A percentile compares a stretch with the other conserved stretches of the same genome.
These are phyloP conservation scores for Pseudocercospora macadamiae DNA, from an alignment of 2,329 filamentous ascomycete species.

Conservation along the genomic window DNA sequence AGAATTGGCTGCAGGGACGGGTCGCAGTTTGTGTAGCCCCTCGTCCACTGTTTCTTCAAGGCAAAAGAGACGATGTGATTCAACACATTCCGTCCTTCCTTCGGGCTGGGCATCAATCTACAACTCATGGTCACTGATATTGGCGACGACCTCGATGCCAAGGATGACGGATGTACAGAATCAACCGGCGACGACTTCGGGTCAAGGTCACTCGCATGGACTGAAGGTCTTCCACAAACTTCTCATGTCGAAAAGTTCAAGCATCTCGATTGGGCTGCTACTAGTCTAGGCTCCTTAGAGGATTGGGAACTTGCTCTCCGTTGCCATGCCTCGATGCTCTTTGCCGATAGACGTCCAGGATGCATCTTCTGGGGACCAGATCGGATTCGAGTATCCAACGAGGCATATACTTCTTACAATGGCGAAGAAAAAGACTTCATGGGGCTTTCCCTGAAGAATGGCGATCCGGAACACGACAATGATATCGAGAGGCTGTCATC, in stretches of 20 bases:
- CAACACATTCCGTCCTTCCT: too few species aligned
- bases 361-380: constrained; percentile 36
- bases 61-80: too few species aligned
- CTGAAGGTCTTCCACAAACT: neutral
- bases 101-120: too few species aligned
- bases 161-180: too few species aligned
- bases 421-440: constrained; percentile 30
- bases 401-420: constrained; percentile 38
- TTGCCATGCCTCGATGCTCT: constrained; percentile 24
- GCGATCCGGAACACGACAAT: too few species aligned
- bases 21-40: too few species aligned
- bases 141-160: too few species aligned
- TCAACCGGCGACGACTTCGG: too few species aligned
- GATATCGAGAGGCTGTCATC: constrained; percentile 8
- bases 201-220: neutral
- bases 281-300: neutral
- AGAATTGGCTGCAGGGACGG: too few species aligned
- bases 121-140: too few species aligned
- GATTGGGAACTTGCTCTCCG: neutral
- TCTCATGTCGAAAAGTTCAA: neutral
- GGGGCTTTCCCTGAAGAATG: constrained; percentile 20
- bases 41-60: too few species aligned
- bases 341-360: constrained; percentile 25
- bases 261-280: neutral
- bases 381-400: constrained; percentile 43